Percentiles rank a stretch among this genome's conserved stretches.
These are phyloP conservation scores for Scolecobasidium constrictum DNA, from an alignment of 2,329 filamentous ascomycete species.

Conservation along the genomic window DNA sequence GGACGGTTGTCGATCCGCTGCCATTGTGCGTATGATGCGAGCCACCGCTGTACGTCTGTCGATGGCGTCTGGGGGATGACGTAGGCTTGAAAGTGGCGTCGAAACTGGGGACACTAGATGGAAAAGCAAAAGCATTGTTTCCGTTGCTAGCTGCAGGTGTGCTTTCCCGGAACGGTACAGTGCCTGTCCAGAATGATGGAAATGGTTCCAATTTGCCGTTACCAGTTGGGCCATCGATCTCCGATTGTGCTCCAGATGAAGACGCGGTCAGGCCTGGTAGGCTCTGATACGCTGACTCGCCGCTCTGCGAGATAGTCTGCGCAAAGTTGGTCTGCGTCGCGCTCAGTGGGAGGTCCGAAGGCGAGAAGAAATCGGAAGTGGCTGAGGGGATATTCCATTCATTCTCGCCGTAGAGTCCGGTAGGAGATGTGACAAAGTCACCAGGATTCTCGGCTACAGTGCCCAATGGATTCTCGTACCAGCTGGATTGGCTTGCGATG, in stretches of 20 bases:
- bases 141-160: conserved; percentile 21
- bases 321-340: conserved; percentile 24
- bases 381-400: conserved; percentile 9
- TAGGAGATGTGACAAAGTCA: conserved; percentile 16
- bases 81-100: conserved; percentile 2
- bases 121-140: conserved; percentile 17
- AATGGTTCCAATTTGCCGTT: conserved; percentile 17
- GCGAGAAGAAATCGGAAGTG: conserved; percentile 22
- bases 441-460: conserved; percentile 17
- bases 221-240: conserved; percentile 23
- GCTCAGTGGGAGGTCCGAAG: conserved; percentile 28
- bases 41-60: conserved; percentile 6
- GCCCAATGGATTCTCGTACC: conserved; percentile 2
- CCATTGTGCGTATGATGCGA: neutral
- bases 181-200: conserved; percentile 5
- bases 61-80: conserved; percentile 3
- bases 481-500: neutral
- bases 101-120: conserved; percentile 14
- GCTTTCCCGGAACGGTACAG: conserved; percentile 11
- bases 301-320: conserved; percentile 29
- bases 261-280: conserved; percentile 27
- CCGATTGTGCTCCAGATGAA: conserved; percentile 27
- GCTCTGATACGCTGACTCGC: conserved; percentile 27
- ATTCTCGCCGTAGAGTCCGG: conserved; percentile 24
- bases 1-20: conserved; percentile 3